Evolutionary conservation across 2,329 filamentous ascomycete species (phyloP), one percentile per base, ranked within the genome.

Genomic region (Ilyonectria sp.): DNA sequence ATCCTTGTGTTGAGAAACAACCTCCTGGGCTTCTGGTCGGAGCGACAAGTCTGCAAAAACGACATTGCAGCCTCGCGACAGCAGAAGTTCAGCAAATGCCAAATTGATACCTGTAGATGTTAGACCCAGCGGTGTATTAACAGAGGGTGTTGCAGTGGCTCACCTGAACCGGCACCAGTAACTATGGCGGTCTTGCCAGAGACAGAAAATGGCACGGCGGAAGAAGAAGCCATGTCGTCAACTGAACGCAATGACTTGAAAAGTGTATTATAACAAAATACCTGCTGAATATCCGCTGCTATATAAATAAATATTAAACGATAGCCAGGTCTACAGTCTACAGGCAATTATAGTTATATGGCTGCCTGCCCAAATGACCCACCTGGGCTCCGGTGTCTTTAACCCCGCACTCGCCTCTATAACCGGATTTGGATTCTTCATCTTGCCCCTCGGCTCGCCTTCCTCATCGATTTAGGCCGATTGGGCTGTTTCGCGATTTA

Each of bases 41-140:
- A 86, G 76, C 0, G 76, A 67, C 0, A 86, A 68, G 69, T 86
- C 85, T 44, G 81, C 85, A 6, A 86, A 71, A 4, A 85, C 72
- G 17, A 86, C 84, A 58, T 83, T 85, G 75, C 84, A 86, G 43
- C 77, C 76, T 26, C 76, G 77, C 8, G 71, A 71, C 0, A 86
- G 76, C 2, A 87, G 79, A 0, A 85, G 77, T 21, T 79, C 71
- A 5, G 83, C 82, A 49, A 86, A 86, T 3, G 75, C 76, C 10
- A 86, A 75, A 63, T 83, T 84, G 65, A 86, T 86, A 6, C 82
- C 81, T 82, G 4, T 11, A 9, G 0, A 33, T n/a, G 17, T 31
- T 52, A 26, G 49, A 57, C 17, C 21, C 21, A 9, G 4, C 11
- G 9, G 35, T 7, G n/a, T 26, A 21, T 21, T 35, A 26, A 35